phyloP scores from a whole-genome alignment of 495 filamentous ascomycete species.

The Neurospora sublineolata region DNA sequence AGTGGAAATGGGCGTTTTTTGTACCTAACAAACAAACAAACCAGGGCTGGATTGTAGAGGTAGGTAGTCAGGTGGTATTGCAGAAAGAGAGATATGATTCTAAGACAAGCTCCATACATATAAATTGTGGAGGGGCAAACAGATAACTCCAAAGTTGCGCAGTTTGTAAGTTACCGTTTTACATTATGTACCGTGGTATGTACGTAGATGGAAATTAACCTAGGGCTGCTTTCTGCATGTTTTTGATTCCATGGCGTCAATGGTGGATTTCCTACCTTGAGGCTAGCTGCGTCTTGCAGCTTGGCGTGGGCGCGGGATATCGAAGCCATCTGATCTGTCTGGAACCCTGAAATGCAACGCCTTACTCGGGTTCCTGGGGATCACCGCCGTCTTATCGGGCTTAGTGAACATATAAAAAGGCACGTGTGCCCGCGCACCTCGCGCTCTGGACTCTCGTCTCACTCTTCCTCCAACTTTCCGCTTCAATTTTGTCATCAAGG shows the following conservation, averaged over 20 bases:
- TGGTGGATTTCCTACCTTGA: neutral
- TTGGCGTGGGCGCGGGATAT: neutral
- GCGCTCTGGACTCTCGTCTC: neutral
- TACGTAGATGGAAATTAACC: neutral
- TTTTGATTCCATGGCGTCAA: neutral
- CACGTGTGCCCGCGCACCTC: neutral
- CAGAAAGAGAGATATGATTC: neutral
- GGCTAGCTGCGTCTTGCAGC: neutral
- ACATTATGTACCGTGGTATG: neutral
- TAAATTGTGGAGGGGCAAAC: neutral
- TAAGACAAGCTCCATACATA: neutral
- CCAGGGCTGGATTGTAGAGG: neutral
- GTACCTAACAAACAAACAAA: neutral
- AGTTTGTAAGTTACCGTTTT: neutral
- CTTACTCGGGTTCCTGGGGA: neutral
- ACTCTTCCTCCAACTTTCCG: neutral
- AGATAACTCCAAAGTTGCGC: neutral
- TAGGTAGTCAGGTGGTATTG: neutral
- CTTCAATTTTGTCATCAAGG: neutral
- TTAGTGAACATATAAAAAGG: neutral
- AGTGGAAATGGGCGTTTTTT: neutral
- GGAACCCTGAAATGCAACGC: neutral
- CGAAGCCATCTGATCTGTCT: neutral
- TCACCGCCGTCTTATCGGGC: neutral
- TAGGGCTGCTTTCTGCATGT: neutral